Base-by-base conservation (phyloP, 345 rosid genomes). In the Boechera divaricarpa region DNA sequence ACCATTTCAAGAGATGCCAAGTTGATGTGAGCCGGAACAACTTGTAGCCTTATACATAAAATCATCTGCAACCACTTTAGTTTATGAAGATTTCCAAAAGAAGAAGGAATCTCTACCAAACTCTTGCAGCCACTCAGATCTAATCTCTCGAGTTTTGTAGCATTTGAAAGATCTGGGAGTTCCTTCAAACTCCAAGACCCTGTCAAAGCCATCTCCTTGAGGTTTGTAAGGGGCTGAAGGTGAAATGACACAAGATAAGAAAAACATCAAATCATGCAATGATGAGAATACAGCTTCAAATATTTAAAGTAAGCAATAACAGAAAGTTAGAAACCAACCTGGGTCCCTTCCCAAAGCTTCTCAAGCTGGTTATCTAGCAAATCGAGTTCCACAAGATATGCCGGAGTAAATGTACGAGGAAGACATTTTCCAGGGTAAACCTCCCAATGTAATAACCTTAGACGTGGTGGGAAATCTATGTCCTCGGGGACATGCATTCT, bases 401-500 rank as follows among this genome's bases (percentile, higher is more conserved):
- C 64, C 0, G 67, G 72, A 1, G 2, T 2, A 51, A 76, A 41
- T 1, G 35, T 21, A 51, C 2, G 24, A 38, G 83, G 77, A 45
- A 81, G 45, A 31, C 47, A 36, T 26, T 45, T 64, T 6, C 32
- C 15, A 0, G 86, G 81, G 16, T 44, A 83, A 28, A 9, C 29
- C 1, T n/a, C 36, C 84, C 79, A 79, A 0, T 56, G 18, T 24
- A 84, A 39, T 60, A 53, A 44, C 44, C 80, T 56, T n/a, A 81
- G 42, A 31, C 56, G 47, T 28, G 18, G 41, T 5, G 83, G 70
- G 7, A 42, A 77, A 1, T 53, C 6, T 38, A 79, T 69, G 15
- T 41, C 70, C 4, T 32, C 66, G 0, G 53, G 44, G 26, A 67
- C 12, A 4, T 28, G 18, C 1, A 16, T 38, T 21, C 45, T 28